Evolutionary conservation across 2,329 filamentous ascomycete species (phyloP), one percentile per base, ranked within the genome.

Genomic region (Ophiostoma novo-ulmi): DNA sequence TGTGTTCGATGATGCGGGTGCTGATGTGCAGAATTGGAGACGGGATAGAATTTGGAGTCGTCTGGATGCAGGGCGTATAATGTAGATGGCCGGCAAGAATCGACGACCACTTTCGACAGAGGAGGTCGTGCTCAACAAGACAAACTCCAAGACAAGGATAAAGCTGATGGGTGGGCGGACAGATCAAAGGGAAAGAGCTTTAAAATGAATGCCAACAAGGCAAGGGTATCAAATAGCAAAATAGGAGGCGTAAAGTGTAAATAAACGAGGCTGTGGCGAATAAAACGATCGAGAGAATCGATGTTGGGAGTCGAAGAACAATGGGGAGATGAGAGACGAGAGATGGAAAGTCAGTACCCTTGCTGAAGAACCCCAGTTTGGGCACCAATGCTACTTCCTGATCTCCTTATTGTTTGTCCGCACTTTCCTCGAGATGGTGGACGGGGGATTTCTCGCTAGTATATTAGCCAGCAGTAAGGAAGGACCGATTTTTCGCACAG

Each of bases 401-500:
- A 63, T 63, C 58, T 63, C 52, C 52, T 35, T 63, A 63, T 31
- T 63, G 58, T 26, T 26, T 26, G 52, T 26, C 22, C 52, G 63
- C 36, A 65, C 36, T 36, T 65, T 39, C 63, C 36, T 65, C 63
- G 61, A 64, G 31, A 64, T 35, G 61, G 61, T 35, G 35, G 63
- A 39, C 36, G 63, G 63, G 31, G 63, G 36, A 65, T 65, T 39
- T 11, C n/a, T 65, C 36, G 63, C 63, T 65, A 65, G 36, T 65
- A 38, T 39, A n/a, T 22, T 65, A 17, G 14, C 36, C 14, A 20
- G 31, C 35, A 31, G 61, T n/a, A 22, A 65, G 63, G 35, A 65
- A 65, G 63, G 63, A 39, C 63, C 63, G 36, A 64, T 38, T 64
- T 64, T n/a, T 14, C 14, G 61, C 61, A 65, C 35, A 65, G 63